phyloP scores from a whole-genome alignment of 192 early-diverging fungal genomes.

The Backusella westeae region DNA sequence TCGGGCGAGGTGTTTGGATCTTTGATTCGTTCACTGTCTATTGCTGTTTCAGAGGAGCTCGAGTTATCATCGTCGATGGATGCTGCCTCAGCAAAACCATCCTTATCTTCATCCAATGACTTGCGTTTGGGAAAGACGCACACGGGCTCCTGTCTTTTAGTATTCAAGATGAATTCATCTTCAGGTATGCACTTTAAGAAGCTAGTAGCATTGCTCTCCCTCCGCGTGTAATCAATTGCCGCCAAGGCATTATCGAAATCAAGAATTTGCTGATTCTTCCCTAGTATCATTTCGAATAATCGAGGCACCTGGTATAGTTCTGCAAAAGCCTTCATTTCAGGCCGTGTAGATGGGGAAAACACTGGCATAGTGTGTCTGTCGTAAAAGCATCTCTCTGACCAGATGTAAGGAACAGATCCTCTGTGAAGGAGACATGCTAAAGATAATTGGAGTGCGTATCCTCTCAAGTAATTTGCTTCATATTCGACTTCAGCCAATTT shows the following conservation, averaged over 20 bases:
- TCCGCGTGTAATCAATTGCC: not conserved
- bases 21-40: not conserved
- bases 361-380: not conserved
- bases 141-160: not conserved
- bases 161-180: not conserved
- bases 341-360: not conserved
- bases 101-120: not conserved
- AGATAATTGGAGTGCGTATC: conserved; percentile 12
- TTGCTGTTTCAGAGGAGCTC: not conserved
- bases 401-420: conserved; percentile 20
- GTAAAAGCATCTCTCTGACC: conserved; percentile 13
- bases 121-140: not conserved
- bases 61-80: not conserved
- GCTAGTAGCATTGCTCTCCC: not conserved
- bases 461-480: conserved; percentile 20
- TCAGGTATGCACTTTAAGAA: not conserved
- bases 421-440: conserved; percentile 4
- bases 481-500: conserved; percentile 11
- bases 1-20: not conserved
- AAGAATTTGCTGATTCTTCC: not conserved
- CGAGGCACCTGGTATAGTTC: not conserved
- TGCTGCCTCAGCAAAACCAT: not conserved
- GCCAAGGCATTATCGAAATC: conserved; percentile 5
- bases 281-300: conserved; percentile 8
- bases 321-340: not conserved